Conservation (phyloP, 257 asterid species). For the Lithospermum erythrorhizon region DNA sequence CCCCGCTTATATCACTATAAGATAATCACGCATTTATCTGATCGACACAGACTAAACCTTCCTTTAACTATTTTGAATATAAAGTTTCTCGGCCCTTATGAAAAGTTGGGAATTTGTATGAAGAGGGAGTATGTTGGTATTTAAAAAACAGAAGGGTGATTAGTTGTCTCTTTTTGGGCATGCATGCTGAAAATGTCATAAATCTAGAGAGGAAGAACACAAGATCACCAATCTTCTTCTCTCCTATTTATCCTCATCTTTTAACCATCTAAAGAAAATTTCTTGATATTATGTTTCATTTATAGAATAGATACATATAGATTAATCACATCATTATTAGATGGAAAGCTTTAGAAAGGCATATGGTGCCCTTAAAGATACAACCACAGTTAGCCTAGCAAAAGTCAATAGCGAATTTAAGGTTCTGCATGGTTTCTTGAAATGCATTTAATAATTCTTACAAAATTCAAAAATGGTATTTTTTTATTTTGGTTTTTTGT, state of each 20-base stretch:
- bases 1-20: no score
- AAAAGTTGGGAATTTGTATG: no score
- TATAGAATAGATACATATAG: not conserved
- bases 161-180: not conserved
- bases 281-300: not conserved
- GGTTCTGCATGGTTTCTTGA: constrained; percentile 22
- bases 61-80: no score
- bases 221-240: not conserved
- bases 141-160: no score
- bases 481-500: constrained; percentile 4
- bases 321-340: not conserved
- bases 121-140: no score
- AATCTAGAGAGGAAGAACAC: not conserved
- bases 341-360: constrained; percentile 94
- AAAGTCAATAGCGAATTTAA: constrained; percentile 91
- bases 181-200: not conserved
- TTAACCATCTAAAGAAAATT: constrained; percentile 2
- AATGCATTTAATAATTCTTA: not conserved
- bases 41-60: no score
- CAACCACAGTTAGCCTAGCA: constrained; percentile 93
- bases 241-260: constrained; percentile 6
- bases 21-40: no score
- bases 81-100: no score
- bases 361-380: constrained; percentile 90
- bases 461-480: not conserved